Conservation (phyloP, 2,329 filamentous ascomycete genomes). For the Zasmidium citrigriseum region DNA sequence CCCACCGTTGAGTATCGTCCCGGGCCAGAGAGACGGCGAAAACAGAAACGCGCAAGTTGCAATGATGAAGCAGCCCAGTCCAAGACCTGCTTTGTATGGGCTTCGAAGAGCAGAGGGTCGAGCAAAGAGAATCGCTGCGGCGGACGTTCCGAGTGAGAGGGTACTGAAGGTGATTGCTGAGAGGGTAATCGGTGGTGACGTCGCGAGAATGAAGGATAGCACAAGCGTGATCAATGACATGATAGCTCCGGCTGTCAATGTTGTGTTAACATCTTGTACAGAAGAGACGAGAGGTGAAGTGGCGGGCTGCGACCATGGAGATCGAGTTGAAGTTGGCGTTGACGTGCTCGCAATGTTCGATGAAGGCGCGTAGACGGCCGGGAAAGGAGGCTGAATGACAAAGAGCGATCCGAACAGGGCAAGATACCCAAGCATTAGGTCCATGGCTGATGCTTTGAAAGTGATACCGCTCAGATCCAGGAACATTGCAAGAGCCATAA, state of each 20-base stretch:
- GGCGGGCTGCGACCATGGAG: constrained; percentile 18
- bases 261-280: constrained; percentile 43
- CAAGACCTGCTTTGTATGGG: constrained; percentile 35
- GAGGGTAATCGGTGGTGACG: constrained; percentile 35
- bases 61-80: constrained; percentile 34
- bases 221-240: constrained; percentile 41
- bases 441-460: constrained; percentile 24
- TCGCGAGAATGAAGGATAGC: constrained; percentile 36
- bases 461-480: constrained; percentile 37
- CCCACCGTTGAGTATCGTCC: constrained; percentile 35
- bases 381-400: constrained; percentile 52
- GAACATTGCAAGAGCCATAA: constrained; percentile 37
- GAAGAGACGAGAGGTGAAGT: constrained; percentile 39
- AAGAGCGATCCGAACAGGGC: constrained; percentile 47
- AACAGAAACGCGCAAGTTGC: constrained; percentile 38
- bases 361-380: constrained; percentile 20
- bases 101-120: constrained; percentile 44
- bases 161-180: constrained; percentile 41
- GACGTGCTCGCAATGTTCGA: constrained; percentile 4
- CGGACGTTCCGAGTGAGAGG: constrained; percentile 44
- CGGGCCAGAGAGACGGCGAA: constrained; percentile 37
- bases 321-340: constrained; percentile 21
- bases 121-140: constrained; percentile 45
- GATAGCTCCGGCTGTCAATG: constrained; percentile 42
- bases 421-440: constrained; percentile 48